phyloP scores from a whole-genome alignment of 2,329 filamentous ascomycete species.

The Phialophora expanda region DNA sequence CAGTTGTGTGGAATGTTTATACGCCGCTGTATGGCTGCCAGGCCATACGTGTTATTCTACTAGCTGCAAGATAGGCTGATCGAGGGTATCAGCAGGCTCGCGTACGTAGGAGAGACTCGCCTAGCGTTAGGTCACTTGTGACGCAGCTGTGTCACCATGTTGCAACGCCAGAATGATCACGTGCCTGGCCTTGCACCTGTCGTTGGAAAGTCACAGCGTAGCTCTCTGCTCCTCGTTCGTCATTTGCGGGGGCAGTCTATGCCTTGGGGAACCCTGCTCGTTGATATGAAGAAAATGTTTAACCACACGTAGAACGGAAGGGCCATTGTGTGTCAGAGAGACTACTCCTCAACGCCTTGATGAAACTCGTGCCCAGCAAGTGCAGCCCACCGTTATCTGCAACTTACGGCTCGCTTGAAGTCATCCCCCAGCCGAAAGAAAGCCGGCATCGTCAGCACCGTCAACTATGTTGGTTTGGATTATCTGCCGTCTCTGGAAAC shows the following conservation, averaged over 20 bases:
- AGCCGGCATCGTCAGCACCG: not conserved
- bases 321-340: too few species aligned
- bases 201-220: too few species aligned
- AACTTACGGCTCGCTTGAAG: not conserved
- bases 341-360: too few species aligned
- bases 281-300: not conserved
- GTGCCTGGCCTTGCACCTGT: not conserved
- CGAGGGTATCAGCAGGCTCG: too few species aligned
- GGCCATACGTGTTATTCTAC: too few species aligned
- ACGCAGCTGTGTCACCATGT: not conserved
- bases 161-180: not conserved
- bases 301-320: not conserved
- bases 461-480: not conserved
- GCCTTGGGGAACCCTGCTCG: not conserved
- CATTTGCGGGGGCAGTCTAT: not conserved
- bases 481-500: not conserved
- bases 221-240: not conserved
- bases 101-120: too few species aligned
- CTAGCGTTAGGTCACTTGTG: too few species aligned
- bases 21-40: too few species aligned
- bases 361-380: not conserved
- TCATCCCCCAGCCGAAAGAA: not conserved
- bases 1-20: too few species aligned
- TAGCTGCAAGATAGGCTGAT: too few species aligned
- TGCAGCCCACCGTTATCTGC: not conserved